Evolutionary conservation across 106 monocot species (phyloP), one percentile per base, ranked within the genome.

Genomic region (Posidonia australis): DNA sequence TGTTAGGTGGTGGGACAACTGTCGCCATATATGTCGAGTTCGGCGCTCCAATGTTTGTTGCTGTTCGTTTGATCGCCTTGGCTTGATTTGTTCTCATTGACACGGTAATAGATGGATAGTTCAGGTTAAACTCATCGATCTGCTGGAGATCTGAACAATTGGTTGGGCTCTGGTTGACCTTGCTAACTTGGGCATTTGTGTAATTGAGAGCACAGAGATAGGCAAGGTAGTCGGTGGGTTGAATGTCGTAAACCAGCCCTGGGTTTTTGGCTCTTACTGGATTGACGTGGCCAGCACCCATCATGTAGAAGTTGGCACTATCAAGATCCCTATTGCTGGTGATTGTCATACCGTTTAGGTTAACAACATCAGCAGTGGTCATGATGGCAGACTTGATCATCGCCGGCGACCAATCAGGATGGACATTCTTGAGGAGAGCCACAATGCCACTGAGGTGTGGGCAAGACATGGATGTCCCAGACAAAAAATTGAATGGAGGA

Each of bases 241-340:
- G 28, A 29, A 46, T n/a, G 55, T 77, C 72, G 52, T 77, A 77
- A 9, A 77, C 72, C 13, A 77, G 72, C 18, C 77, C 77, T 0
- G 77, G 77, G n/a, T 72, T 66, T 13, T 46, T 31, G 1, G 77
- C 77, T 41, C 13, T 65, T 11, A 65, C 9, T 4, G 71, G 58
- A 36, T 77, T 61, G 23, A 77, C 67, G 0, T 66, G 66, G 12
- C 66, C 66, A 1, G 52, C 26, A 9, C 66, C 66, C 66, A 51
- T 66, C 51, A 14, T 29, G 29, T 51, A 51, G 52, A 51, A 66
- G 30, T 29, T 52, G 13, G 66, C 66, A 10, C 17, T 6, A 16
- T 11, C 2, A 12, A 22, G 43, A 16, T 66, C 18, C 17, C 1
- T 26, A 9, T 27, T 49, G 51, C 0, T 16, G n/a, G 27, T 66